A percentile compares a stretch with the other conserved stretches of the same genome.
Conservation (phyloP, 2,329 filamentous ascomycete genomes). For the Macrophomina tecta region DNA sequence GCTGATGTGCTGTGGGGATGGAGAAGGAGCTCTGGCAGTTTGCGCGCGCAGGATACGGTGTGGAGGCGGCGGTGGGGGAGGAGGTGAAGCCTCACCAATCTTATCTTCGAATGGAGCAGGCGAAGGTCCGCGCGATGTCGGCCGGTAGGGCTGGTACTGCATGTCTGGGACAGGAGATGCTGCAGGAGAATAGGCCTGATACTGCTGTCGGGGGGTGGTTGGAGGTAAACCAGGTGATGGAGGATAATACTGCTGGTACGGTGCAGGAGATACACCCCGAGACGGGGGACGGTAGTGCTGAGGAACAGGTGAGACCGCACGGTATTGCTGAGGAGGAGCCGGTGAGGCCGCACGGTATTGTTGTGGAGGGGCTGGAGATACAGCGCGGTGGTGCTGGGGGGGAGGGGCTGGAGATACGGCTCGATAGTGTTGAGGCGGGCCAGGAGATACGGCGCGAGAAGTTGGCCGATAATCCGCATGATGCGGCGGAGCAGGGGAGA, state of each 20-base stretch:
- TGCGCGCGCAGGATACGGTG: slow-evolving; percentile 66
- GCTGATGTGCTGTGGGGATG: slow-evolving; percentile 35
- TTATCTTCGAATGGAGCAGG: slow-evolving; percentile 39
- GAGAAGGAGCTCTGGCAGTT: slow-evolving; percentile 55
- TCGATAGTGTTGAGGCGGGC: slow-evolving; percentile 33
- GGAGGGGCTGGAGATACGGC: slow-evolving; percentile 34
- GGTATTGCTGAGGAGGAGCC: slow-evolving; percentile 32
- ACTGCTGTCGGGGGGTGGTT: slow-evolving; percentile 32
- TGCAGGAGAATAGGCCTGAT: slow-evolving; percentile 29
- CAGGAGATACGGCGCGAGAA: slow-evolving; percentile 33
- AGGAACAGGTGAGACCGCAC: slow-evolving; percentile 34
- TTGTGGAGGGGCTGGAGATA: slow-evolving; percentile 33
- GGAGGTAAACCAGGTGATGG: slow-evolving; percentile 47
- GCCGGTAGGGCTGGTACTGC: slow-evolving; percentile 29
- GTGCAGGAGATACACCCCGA: slow-evolving; percentile 33
- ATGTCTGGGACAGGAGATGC: slow-evolving; percentile 24
- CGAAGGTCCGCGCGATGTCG: slow-evolving; percentile 28
- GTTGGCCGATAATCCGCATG: neutral
- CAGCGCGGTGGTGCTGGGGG: slow-evolving; percentile 33
- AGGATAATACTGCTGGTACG: slow-evolving; percentile 15
- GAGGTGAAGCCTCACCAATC: slow-evolving; percentile 68
- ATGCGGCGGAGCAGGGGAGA: slow-evolving; percentile 35
- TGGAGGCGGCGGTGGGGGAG: slow-evolving; percentile 84
- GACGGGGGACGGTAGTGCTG: slow-evolving; percentile 37
- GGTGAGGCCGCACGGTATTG: slow-evolving; percentile 4